Base-by-base conservation (phyloP, 2,329 filamentous ascomycete genomes). In the Stenocarpella maydis region DNA sequence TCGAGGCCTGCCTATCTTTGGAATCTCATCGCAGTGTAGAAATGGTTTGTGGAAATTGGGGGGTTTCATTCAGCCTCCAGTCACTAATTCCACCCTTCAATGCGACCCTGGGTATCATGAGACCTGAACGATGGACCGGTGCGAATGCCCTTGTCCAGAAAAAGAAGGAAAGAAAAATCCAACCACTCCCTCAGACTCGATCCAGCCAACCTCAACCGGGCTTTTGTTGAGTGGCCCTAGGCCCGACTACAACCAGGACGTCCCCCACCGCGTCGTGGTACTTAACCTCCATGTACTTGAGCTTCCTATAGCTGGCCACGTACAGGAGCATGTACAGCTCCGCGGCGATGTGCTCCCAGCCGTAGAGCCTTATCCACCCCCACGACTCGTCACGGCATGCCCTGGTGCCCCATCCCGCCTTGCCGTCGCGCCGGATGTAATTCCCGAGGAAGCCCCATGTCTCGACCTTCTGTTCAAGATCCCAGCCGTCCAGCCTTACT, bases 261-360 rank as follows among this genome's bases (percentile, higher is more conserved):
- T 85, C 75, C 0, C 89, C 90, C 1, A 85, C 84, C 0, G 85
- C 88, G 78, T 90, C 93, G 64, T 91, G 79, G 93, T 93, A 97
- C 58, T 81, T 81, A 17, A 88, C 82, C 0, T 86, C 86, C 10
- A 86, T 86, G 8, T 81, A 82, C 69, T 86, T 85, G 19, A 95
- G 79, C 71, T 84, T 84, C 39, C 91, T 85, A 68, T 87, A 84
- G 74, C 91, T 95, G 0, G 90, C 91, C 17, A 94, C 80, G 76
- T 92, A 95, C 0, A 97, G 79, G 47, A 95, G 78, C 4, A 96
- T 79, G 77, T 94, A 97, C 41, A 93, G 84, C 74, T 97, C 91
- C 66, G 88, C 86, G 0, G 88, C 88, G 0, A 93, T 82, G 71
- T 91, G 87, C 0, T 92, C 94, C 90, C 92, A 97, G 75, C 92